Evolutionary conservation across 2,329 filamentous ascomycete genomes (phyloP), one percentile per base, ranked within the genome.

Genomic region (Talaromyces islandicus): DNA sequence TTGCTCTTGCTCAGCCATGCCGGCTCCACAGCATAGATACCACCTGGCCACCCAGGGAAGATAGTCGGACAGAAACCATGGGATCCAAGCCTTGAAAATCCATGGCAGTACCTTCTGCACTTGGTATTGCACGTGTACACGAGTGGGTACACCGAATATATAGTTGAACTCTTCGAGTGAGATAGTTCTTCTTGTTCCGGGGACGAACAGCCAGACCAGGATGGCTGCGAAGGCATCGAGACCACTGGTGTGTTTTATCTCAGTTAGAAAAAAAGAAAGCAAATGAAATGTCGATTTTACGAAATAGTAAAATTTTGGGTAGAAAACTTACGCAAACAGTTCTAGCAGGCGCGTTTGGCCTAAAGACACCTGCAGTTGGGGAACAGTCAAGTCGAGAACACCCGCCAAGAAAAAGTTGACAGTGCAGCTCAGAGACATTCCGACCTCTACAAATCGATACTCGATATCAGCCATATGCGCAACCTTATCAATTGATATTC

Each of bases 121-220:
- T 57, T 77, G 75, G 43, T 77, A 77, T 0, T 64, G 60, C 5
- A 68, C 65, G 56, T 76, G 73, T 3, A 64, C 62, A 11, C 66
- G 61, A 1, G 69, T 76, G 0, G 74, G 69, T 11, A 77, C 68
- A 0, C 68, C 69, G 60, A 77, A 77, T 19, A 77, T 69, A 57
- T 72, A 73, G 54, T 77, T 76, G 3, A 77, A 68, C 70, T 82
- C 80, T 64, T 81, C 80, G 12, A 82, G 71, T 2, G 78, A 80
- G 38, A 57, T 56, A 5, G 56, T 51, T 53, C 55, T 54, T 10
- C 56, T 35, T 14, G 63, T 64, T 17, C 62, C 62, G 27, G 63
- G 63, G 12, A 64, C 60, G 21, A 64, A 57, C n/a, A 64, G 57
- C 63, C 63, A 64, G 19, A 64, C 62, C 4, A 64, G 57, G 29